These are phyloP conservation scores for Murraya paniculata DNA, from an alignment of 345 rosid genomes.

Conservation along the genomic window DNA sequence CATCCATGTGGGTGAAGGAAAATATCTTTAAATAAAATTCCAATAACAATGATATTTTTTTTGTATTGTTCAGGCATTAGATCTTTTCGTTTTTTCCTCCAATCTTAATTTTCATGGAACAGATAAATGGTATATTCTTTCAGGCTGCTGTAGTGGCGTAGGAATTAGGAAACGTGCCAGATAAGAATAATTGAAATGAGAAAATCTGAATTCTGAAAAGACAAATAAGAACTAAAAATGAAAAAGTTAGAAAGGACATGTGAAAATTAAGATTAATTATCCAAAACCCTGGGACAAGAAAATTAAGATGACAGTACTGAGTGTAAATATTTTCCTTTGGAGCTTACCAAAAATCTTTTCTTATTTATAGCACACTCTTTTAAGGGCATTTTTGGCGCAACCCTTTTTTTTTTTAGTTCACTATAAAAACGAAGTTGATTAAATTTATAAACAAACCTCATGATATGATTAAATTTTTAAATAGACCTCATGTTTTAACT, in stretches of 20 bases:
- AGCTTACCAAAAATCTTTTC: no score
- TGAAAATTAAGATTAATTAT: no score
- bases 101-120: not conserved
- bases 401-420: no score
- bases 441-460: no score
- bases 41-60: slow-evolving; percentile 9
- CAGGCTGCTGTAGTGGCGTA: not conserved
- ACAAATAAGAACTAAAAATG: no score
- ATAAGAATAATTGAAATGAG: not conserved
- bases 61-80: slow-evolving; percentile 6
- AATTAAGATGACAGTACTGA: not conserved
- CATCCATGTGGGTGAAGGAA: not conserved
- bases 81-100: not conserved
- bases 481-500: no score
- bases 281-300: not conserved
- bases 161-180: not conserved
- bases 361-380: not conserved
- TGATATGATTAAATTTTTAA: no score
- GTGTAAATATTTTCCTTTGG: no score
- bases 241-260: no score
- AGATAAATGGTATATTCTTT: slow-evolving; percentile 10
- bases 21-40: slow-evolving; percentile 28
- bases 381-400: no score
- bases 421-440: no score
- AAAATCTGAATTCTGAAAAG: not conserved